A percentile compares a stretch with the other conserved stretches of the same genome.
Evolutionary conservation across 495 filamentous ascomycete species (phyloP).

Genomic region (Annulohypoxylon bovei): DNA sequence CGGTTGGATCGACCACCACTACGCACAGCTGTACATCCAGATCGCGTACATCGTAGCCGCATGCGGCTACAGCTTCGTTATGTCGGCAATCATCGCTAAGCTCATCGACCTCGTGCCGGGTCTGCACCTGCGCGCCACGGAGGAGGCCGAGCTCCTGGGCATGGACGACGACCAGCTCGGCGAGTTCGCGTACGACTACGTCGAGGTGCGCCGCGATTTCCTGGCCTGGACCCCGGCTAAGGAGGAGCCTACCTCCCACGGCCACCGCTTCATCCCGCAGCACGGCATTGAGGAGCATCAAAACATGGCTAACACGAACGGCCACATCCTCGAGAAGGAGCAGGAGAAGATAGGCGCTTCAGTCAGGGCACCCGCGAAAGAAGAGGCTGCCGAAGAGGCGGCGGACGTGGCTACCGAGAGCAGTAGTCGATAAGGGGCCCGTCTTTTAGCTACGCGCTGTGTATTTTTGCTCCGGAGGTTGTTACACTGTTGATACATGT

Average conservation of each 20-base stretch:
- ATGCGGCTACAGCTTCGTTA: constrained; percentile 80
- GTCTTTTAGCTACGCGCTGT: too few relatives aligned
- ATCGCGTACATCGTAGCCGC: constrained; percentile 85
- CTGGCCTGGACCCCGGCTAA: constrained; percentile 95
- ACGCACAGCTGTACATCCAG: constrained; percentile 88
- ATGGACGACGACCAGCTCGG: constrained; percentile 99
- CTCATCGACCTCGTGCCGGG: constrained; percentile 88
- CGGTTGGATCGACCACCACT: constrained; percentile 91
- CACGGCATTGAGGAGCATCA: constrained; percentile 86
- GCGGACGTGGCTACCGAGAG: constrained; percentile 19
- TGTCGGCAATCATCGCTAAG: constrained; percentile 85
- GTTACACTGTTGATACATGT: neutral
- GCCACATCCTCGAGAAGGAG: constrained; percentile 31
- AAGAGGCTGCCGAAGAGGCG: constrained; percentile 27
- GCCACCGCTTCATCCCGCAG: constrained; percentile 73
- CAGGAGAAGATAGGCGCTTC: constrained; percentile 42
- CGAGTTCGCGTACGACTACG: constrained; percentile 99
- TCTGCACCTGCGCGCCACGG: constrained; percentile 87
- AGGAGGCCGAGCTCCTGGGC: constrained; percentile 96
- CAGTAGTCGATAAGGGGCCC: constrained; percentile 2
- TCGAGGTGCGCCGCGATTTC: constrained; percentile 97
- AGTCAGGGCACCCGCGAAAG: constrained; percentile 37
- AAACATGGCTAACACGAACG: constrained; percentile 63
- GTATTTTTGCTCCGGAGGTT: neutral
- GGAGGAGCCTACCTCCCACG: constrained; percentile 70